phyloP scores from a whole-genome alignment of 257 asterid species.

The Rehmannia glutinosa region DNA sequence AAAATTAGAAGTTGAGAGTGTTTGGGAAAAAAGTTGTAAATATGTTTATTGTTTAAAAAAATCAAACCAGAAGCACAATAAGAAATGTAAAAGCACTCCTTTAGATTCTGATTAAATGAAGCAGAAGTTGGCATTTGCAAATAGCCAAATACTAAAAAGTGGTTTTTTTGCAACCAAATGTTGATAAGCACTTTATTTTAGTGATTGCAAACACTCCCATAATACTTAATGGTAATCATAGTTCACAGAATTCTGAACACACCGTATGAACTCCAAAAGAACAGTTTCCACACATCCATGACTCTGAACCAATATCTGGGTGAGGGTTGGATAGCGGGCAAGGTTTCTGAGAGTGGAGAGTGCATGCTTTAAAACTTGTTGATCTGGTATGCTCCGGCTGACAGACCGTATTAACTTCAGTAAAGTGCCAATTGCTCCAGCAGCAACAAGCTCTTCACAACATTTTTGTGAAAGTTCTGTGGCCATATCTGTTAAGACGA shows the following conservation, averaged over 20 bases:
- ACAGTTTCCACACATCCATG: constrained; percentile 59
- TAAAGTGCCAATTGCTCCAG: constrained; percentile 75
- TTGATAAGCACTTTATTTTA: too few species aligned
- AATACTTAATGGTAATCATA: neutral
- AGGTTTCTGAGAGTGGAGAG: constrained; percentile 88
- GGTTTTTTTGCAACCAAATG: too few species aligned
- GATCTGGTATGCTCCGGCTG: constrained; percentile 95
- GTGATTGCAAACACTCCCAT: too few species aligned
- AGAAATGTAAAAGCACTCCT: too few species aligned
- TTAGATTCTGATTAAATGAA: too few species aligned
- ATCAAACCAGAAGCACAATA: too few species aligned
- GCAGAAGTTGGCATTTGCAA: too few species aligned
- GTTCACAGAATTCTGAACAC: constrained; percentile 6
- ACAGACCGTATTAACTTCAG: constrained; percentile 69
- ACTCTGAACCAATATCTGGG: constrained; percentile 36
- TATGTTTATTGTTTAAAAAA: too few species aligned
- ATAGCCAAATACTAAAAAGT: too few species aligned
- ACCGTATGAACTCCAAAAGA: constrained; percentile 66
- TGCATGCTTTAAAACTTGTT: constrained; percentile 80
- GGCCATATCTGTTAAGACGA: constrained; percentile 61
- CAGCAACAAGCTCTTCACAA: constrained; percentile 88
- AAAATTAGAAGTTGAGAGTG: too few species aligned
- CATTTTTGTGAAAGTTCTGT: constrained; percentile 88
- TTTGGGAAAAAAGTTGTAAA: too few species aligned
- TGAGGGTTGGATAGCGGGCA: constrained; percentile 68